Conservation (phyloP, 2,329 filamentous ascomycete genomes). For the Monosporascus sp. region DNA sequence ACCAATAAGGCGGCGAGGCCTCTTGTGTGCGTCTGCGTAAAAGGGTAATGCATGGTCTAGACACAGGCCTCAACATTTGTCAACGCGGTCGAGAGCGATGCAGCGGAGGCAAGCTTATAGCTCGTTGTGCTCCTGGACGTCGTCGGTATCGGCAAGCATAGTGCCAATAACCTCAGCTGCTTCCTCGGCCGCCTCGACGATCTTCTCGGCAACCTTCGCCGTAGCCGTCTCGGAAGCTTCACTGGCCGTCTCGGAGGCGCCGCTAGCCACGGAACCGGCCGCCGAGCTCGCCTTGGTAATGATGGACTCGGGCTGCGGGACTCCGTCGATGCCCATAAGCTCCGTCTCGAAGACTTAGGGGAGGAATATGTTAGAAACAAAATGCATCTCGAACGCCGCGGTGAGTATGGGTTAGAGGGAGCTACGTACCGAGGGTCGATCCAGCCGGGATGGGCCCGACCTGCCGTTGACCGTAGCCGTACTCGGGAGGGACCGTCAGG, state of each 20-base stretch:
- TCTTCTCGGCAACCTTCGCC: conserved; percentile 31
- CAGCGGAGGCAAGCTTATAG: conserved; percentile 33
- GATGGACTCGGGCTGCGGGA: conserved; percentile 46
- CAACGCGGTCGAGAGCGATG: background rate
- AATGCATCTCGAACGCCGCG: background rate
- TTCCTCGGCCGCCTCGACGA: conserved; percentile 39
- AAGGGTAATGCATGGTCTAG: too few relatives aligned
- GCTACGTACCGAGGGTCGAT: conserved; percentile 63
- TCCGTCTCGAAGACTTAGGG: conserved; percentile 81
- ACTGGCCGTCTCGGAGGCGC: conserved; percentile 9
- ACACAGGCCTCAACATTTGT: too few relatives aligned
- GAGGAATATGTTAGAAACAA: conserved; percentile 6
- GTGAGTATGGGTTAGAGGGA: background rate
- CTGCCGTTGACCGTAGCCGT: conserved; percentile 71
- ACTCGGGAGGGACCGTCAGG: conserved; percentile 81
- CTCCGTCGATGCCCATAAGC: conserved; percentile 75
- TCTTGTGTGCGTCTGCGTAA: too few relatives aligned
- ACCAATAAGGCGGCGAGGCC: too few relatives aligned
- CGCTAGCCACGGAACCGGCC: conserved; percentile 18
- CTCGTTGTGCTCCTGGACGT: conserved; percentile 54
- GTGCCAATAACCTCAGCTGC: conserved; percentile 49
- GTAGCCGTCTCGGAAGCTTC: conserved; percentile 23
- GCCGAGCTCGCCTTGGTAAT: conserved; percentile 30
- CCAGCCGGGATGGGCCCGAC: conserved; percentile 80
- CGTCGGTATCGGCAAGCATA: conserved; percentile 48